Conservation (phyloP, 1,284 basidiomycete genomes). For the Ustilago tritici region DNA sequence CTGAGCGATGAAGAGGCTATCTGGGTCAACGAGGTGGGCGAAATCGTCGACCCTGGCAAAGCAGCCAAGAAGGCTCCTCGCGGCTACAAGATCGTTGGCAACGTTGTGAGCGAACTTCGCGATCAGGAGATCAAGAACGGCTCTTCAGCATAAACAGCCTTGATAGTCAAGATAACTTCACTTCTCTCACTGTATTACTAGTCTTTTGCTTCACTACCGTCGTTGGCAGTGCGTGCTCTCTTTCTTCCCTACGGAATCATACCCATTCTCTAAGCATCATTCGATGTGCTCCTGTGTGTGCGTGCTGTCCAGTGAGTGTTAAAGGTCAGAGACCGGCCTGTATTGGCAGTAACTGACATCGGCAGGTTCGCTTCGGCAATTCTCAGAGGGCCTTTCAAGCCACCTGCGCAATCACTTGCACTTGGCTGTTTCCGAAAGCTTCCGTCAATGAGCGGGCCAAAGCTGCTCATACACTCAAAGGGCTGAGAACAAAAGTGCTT, state of each 20-base stretch:
- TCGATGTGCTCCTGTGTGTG: not conserved
- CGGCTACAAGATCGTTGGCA: constrained; percentile 67
- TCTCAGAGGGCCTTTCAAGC: not conserved
- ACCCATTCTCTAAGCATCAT: not conserved
- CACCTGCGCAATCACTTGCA: constrained; percentile 2
- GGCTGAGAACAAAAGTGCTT: not conserved
- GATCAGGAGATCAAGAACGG: constrained; percentile 53
- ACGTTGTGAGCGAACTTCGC: constrained; percentile 61
- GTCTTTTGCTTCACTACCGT: constrained; percentile 1
- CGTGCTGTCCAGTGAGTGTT: not conserved
- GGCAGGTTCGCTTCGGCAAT: not conserved
- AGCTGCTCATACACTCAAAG: not conserved
- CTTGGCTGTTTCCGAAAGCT: not conserved
- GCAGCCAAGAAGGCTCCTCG: constrained; percentile 63
- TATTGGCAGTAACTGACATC: constrained; percentile 8
- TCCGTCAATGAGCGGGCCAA: constrained; percentile 1
- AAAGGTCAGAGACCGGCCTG: not conserved
- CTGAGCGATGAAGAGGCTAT: constrained; percentile 53
- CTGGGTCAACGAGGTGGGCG: constrained; percentile 66
- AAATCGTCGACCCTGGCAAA: constrained; percentile 67
- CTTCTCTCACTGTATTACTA: constrained; percentile 28
- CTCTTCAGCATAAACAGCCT: constrained; percentile 17
- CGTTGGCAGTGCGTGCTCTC: not conserved
- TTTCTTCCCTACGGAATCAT: constrained; percentile 13
- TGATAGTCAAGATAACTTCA: not conserved